phyloP scores from a whole-genome alignment of 2,329 filamentous ascomycete species.

The Lachnellula suecica region DNA sequence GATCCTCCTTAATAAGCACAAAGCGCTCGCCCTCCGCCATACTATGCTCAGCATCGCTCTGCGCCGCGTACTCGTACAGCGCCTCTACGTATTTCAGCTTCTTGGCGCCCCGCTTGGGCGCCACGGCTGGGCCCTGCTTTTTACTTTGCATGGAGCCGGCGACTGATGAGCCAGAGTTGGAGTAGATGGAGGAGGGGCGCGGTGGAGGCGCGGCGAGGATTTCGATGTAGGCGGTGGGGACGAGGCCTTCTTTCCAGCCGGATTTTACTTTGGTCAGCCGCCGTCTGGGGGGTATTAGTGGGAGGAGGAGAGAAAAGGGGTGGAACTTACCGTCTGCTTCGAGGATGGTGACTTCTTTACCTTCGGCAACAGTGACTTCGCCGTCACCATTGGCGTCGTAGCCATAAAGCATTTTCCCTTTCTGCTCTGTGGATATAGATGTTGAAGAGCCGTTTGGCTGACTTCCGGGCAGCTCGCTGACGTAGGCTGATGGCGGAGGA shows the following conservation, averaged over 20 bases:
- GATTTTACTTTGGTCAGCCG: conserved; percentile 83
- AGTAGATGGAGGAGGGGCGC: conserved; percentile 74
- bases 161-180: conserved; percentile 72
- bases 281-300: conserved; percentile 62
- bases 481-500: conserved; percentile 80
- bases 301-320: conserved; percentile 4
- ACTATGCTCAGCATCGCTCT: conserved; percentile 81
- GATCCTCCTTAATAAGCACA: conserved; percentile 82
- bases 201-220: conserved; percentile 46
- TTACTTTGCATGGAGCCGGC: conserved; percentile 44
- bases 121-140: conserved; percentile 61
- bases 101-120: conserved; percentile 86
- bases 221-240: conserved; percentile 86
- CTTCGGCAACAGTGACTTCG: conserved; percentile 78
- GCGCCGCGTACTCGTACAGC: conserved; percentile 85
- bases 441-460: conserved; percentile 41
- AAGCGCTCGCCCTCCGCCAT: conserved; percentile 92
- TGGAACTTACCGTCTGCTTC: conserved; percentile 79
- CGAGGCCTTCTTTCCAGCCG: conserved; percentile 76
- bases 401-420: conserved; percentile 84
- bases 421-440: conserved; percentile 50
- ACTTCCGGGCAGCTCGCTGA: conserved; percentile 63
- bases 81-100: conserved; percentile 93
- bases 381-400: conserved; percentile 81
- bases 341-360: conserved; percentile 72